Evolutionary conservation across 371 early-diverging fungal species (phyloP), one percentile per base, ranked within the genome.

Genomic region (Cokeromyces recurvatus): DNA sequence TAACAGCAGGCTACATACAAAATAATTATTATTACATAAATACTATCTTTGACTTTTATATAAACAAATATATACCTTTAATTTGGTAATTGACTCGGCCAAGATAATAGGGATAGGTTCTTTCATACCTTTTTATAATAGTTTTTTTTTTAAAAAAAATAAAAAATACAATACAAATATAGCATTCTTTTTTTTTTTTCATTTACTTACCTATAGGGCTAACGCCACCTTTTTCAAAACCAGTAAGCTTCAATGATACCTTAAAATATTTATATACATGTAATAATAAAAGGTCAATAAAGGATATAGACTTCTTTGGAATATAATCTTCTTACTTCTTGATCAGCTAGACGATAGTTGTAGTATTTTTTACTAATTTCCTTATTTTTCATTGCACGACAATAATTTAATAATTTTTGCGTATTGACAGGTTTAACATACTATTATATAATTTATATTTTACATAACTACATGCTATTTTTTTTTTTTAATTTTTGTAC

Each of bases 371-470:
- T 74, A 9, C 82, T 69, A 24, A 79, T 66, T 23, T 57, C 57
- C 14, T 68, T 62, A 4, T 79, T 67, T 4, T 74, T 71, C 46
- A 84, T 51, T 3, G 52, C 58, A 19, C 89, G 74, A 2, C 81
- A 82, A 47, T 59, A 86, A 39, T 87, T 81, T 20, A 78, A 66
- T 36, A 92, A 52, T 32, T 77, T 81, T 36, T 72, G 69, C 1
- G 81, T 77, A 49, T 88, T 85, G 25, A 91, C 71, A 38, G 89
- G 78, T 5, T 77, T 71, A n/a, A 77, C 71, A 64, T 92, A 92
- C 77, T 77, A 49, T 38, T 32, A 12, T 22, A 14, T 7, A n/a
- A 27, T 27, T 27, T 7, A 11, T 11, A 5, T 27, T 7, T 27
- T 27, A 27, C 5, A 27, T 7, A 27, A 27, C 29, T 7, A 27